A percentile compares a stretch with the other conserved stretches of the same genome.
These are phyloP conservation scores for Diaporthe eres DNA, from an alignment of 2,329 filamentous ascomycete genomes.

Conservation along the genomic window DNA sequence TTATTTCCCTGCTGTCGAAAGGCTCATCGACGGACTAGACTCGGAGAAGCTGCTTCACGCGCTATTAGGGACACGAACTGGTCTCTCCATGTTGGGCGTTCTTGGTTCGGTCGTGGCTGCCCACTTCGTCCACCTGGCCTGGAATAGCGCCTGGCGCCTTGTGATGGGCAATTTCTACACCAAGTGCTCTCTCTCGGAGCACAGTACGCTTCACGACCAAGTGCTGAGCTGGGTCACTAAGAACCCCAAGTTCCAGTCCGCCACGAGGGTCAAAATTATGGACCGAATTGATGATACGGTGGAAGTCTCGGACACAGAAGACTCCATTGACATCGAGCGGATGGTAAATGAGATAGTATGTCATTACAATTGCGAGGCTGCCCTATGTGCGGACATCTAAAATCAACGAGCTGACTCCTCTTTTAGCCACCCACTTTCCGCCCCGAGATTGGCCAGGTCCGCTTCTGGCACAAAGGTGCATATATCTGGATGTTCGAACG, in stretches of 20 bases:
- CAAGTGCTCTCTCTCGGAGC: slow-evolving; percentile 34
- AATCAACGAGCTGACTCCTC: not conserved
- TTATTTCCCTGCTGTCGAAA: slow-evolving; percentile 33
- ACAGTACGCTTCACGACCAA: slow-evolving; percentile 1
- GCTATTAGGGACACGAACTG: slow-evolving; percentile 27
- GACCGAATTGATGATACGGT: slow-evolving; percentile 14
- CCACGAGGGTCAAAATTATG: slow-evolving; percentile 13
- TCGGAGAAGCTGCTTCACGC: slow-evolving; percentile 14
- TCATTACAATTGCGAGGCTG: not conserved
- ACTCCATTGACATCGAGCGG: slow-evolving; percentile 20
- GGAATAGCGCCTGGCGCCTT: slow-evolving; percentile 4
- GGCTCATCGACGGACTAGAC: slow-evolving; percentile 30
- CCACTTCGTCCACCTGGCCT: slow-evolving; percentile 27
- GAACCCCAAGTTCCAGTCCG: slow-evolving; percentile 27
- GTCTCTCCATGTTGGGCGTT: slow-evolving; percentile 19
- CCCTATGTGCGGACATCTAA: too few relatives aligned
- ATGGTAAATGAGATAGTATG: slow-evolving; percentile 39
- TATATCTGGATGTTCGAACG: slow-evolving; percentile 38
- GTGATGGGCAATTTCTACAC: slow-evolving; percentile 29
- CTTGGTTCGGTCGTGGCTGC: not conserved
- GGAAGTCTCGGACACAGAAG: slow-evolving; percentile 30
- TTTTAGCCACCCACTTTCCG: slow-evolving; percentile 23
- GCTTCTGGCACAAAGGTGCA: slow-evolving; percentile 34
- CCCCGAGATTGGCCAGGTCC: slow-evolving; percentile 35
- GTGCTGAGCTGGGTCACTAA: slow-evolving; percentile 30